These are phyloP conservation scores for Pseudogymnoascus verrucosus DNA, from an alignment of 2,329 filamentous ascomycete genomes.

Conservation along the genomic window DNA sequence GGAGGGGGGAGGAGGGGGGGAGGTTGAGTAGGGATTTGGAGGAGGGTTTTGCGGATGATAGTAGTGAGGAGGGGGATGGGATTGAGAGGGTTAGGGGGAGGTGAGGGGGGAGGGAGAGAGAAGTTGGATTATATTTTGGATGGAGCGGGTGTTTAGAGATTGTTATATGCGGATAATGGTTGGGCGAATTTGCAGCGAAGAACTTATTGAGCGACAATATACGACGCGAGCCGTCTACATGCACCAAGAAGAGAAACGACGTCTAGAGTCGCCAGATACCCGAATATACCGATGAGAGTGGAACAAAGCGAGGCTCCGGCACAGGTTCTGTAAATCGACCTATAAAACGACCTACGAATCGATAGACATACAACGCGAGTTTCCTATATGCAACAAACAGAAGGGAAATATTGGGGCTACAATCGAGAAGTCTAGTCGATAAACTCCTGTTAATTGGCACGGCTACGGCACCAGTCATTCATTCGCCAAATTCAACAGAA, in stretches of 20 bases:
- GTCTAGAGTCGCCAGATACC: not conserved
- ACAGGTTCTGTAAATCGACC: not conserved
- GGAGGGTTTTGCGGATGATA: constrained; percentile 66
- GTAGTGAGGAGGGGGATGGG: constrained; percentile 46
- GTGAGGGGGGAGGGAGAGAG: not conserved
- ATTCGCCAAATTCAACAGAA: not conserved
- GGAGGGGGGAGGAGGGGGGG: constrained; percentile 40
- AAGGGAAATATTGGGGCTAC: not conserved
- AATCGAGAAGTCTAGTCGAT: not conserved
- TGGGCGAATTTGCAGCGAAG: not conserved
- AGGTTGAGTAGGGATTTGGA: constrained; percentile 74
- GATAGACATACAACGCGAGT: not conserved
- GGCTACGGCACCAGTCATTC: not conserved
- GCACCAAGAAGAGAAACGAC: not conserved
- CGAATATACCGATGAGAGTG: not conserved
- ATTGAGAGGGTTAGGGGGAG: not conserved
- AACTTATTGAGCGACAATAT: not conserved
- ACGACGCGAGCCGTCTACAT: not conserved
- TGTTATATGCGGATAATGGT: not conserved
- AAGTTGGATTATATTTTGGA: not conserved
- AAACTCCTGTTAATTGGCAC: not conserved
- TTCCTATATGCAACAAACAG: not conserved
- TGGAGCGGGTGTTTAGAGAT: not conserved
- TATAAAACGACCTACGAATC: not conserved
- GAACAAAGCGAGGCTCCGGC: not conserved